phyloP scores from a whole-genome alignment of 768 basidiomycete genomes.

The Suillus ampliporus region DNA sequence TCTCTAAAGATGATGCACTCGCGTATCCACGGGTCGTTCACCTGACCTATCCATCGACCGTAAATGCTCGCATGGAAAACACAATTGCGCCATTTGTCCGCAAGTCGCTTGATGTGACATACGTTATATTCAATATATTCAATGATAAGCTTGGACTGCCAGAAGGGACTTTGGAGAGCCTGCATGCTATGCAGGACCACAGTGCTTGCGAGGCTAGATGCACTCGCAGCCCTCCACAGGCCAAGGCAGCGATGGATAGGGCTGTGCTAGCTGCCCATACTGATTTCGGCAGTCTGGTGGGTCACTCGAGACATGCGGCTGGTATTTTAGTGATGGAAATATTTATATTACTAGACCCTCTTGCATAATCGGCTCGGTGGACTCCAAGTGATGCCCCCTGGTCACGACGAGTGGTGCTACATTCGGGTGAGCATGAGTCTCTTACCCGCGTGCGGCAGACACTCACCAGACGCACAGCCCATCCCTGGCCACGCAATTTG shows the following conservation, averaged over 20 bases:
- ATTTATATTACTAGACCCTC: slow-evolving; percentile 50
- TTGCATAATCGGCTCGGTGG: slow-evolving; percentile 75
- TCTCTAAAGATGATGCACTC: slow-evolving; percentile 72
- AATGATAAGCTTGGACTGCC: slow-evolving; percentile 62
- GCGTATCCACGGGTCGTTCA: slow-evolving; percentile 59
- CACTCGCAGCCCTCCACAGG: slow-evolving; percentile 53
- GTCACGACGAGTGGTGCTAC: slow-evolving; percentile 68
- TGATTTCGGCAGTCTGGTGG: slow-evolving; percentile 75
- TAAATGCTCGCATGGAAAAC: slow-evolving; percentile 54
- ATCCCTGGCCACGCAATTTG: slow-evolving; percentile 62
- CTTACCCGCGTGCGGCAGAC: background rate
- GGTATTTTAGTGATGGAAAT: background rate
- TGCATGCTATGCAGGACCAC: slow-evolving; percentile 50
- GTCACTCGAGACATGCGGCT: slow-evolving; percentile 19
- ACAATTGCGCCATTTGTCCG: slow-evolving; percentile 60
- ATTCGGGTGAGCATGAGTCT: slow-evolving; percentile 50
- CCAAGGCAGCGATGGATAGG: slow-evolving; percentile 33
- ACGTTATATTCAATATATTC: slow-evolving; percentile 58
- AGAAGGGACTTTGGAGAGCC: slow-evolving; percentile 46
- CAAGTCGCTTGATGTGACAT: slow-evolving; percentile 62
- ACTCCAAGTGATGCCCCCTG: slow-evolving; percentile 69
- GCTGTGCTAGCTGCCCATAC: slow-evolving; percentile 69
- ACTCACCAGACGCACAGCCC: slow-evolving; percentile 38
- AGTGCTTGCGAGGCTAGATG: slow-evolving; percentile 65
- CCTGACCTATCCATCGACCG: slow-evolving; percentile 61